Conservation (phyloP, 2,329 filamentous ascomycete genomes). For the Rhynchosporium secalis region DNA sequence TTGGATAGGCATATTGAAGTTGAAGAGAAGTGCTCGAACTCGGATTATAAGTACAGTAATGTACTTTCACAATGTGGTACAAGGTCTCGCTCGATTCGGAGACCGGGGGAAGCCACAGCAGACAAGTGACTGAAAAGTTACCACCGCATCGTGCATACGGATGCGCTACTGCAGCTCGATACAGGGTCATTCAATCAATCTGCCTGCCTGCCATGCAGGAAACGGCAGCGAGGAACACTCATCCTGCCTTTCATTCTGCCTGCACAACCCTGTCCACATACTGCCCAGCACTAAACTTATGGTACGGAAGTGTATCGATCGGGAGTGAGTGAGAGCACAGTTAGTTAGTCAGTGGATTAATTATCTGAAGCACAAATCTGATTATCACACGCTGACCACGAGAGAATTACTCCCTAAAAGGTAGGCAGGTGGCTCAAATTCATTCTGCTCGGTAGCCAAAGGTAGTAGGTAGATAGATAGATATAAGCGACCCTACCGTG, state of each 20-base stretch:
- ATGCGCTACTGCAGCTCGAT: slow-evolving; percentile 34
- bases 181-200: slow-evolving; percentile 27
- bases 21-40: not conserved
- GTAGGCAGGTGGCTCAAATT: too few species aligned
- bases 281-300: not conserved
- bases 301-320: too few species aligned
- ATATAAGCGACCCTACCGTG: not conserved
- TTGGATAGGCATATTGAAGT: not conserved
- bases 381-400: slow-evolving; percentile 4
- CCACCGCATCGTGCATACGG: slow-evolving; percentile 26
- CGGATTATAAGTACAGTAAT: too few species aligned
- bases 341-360: not conserved
- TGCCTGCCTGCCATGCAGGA: slow-evolving; percentile 23
- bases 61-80: not conserved
- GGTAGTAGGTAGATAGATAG: not conserved
- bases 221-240: slow-evolving; percentile 21
- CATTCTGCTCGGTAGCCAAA: too few species aligned
- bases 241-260: not conserved
- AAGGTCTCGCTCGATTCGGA: slow-evolving; percentile 2
- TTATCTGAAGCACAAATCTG: not conserved
- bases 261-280: not conserved
- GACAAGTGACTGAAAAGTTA: slow-evolving; percentile 19
- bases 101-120: not conserved
- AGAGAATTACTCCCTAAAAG: not conserved
- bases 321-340: too few species aligned